phyloP scores from a whole-genome alignment of 257 asterid species.

The Cruciata laevipes region DNA sequence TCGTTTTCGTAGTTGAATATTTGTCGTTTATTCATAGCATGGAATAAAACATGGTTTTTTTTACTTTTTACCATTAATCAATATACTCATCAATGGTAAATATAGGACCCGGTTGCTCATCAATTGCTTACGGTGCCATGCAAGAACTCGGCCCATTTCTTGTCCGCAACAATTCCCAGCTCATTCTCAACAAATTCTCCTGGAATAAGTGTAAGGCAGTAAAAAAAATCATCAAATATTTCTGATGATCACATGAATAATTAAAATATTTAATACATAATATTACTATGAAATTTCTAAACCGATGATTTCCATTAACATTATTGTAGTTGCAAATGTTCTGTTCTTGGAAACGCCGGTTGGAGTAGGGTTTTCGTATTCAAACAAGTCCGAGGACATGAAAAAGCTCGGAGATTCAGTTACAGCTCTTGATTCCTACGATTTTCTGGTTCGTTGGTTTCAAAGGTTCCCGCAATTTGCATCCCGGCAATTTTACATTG shows the following conservation, averaged over 20 bases:
- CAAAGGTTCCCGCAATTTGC: slow-evolving; percentile 25
- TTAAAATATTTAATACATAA: too few relatives aligned
- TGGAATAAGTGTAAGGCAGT: slow-evolving; percentile 20
- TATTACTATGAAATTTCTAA: too few relatives aligned
- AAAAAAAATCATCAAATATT: neutral
- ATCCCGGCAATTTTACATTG: slow-evolving; percentile 23
- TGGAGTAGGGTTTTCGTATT: slow-evolving; percentile 42
- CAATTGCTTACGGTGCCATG: slow-evolving; percentile 26
- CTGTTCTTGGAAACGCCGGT: slow-evolving; percentile 38
- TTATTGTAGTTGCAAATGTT: slow-evolving; percentile 28
- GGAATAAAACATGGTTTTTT: too few relatives aligned
- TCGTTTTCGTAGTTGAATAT: neutral
- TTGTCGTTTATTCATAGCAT: slow-evolving; percentile 3
- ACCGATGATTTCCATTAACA: too few relatives aligned
- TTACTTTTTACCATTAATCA: too few relatives aligned
- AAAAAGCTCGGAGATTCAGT: slow-evolving; percentile 21
- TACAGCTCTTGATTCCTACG: slow-evolving; percentile 25
- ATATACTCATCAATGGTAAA: too few relatives aligned
- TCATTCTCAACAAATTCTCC: slow-evolving; percentile 17
- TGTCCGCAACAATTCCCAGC: slow-evolving; percentile 13
- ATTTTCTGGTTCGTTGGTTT: slow-evolving; percentile 30
- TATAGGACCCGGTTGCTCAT: slow-evolving; percentile 29
- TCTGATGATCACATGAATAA: too few relatives aligned
- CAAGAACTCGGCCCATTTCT: slow-evolving; percentile 28
- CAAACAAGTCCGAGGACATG: slow-evolving; percentile 27